These are phyloP conservation scores for Mycena venus DNA, from an alignment of 768 basidiomycete genomes.

Conservation along the genomic window DNA sequence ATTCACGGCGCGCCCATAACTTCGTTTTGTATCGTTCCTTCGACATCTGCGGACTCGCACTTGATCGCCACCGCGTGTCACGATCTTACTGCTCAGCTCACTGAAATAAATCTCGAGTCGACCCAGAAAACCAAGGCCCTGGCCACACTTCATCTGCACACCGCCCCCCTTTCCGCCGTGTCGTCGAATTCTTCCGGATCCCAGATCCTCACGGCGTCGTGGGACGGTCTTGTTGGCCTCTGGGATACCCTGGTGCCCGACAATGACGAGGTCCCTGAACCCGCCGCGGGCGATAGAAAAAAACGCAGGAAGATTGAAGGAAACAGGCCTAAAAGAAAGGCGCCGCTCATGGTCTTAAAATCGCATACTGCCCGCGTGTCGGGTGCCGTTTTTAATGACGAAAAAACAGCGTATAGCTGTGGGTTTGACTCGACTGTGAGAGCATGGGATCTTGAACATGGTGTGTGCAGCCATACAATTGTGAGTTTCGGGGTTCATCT, in stretches of 20 bases:
- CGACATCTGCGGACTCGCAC: slow-evolving; percentile 43
- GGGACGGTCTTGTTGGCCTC: slow-evolving; percentile 89
- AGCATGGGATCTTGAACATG: slow-evolving; percentile 87
- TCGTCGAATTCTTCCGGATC: slow-evolving; percentile 66
- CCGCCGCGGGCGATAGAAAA: slow-evolving; percentile 57
- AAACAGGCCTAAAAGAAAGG: slow-evolving; percentile 66
- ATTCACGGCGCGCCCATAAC: slow-evolving; percentile 79
- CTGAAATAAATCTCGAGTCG: slow-evolving; percentile 50
- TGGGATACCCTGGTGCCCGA: slow-evolving; percentile 79
- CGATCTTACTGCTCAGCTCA: slow-evolving; percentile 80
- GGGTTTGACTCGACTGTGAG: slow-evolving; percentile 94
- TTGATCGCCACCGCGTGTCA: slow-evolving; percentile 81
- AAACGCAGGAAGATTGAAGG: slow-evolving; percentile 73
- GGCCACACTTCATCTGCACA: slow-evolving; percentile 87
- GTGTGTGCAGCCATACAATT: slow-evolving; percentile 77
- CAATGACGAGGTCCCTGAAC: slow-evolving; percentile 73
- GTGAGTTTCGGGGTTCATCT: slow-evolving; percentile 56
- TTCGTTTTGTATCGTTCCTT: slow-evolving; percentile 69
- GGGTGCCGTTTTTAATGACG: slow-evolving; percentile 69
- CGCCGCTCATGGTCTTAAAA: slow-evolving; percentile 80
- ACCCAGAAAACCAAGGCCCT: slow-evolving; percentile 55
- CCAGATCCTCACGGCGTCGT: slow-evolving; percentile 84
- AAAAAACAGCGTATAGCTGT: slow-evolving; percentile 73
- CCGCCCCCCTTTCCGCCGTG: slow-evolving; percentile 82
- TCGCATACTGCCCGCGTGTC: slow-evolving; percentile 90